Conservation (phyloP, 441 rosid genomes). For the Jatropha multifida region DNA sequence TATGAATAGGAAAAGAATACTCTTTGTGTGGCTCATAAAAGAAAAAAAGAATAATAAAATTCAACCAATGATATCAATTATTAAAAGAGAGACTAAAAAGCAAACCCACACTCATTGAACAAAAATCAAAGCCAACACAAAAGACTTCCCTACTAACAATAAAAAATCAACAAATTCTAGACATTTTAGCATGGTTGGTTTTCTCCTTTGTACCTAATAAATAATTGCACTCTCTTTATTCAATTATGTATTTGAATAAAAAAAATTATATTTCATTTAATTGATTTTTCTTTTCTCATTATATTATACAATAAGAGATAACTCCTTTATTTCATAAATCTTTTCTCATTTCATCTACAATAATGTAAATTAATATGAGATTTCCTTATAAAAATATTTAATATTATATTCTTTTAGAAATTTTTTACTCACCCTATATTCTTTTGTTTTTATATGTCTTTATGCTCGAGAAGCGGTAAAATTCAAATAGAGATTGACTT, state of each 20-base stretch:
- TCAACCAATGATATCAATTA: conserved; percentile 17
- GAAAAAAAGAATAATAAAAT: conserved; percentile 4
- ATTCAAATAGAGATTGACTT: too few relatives aligned
- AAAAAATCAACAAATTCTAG: conserved; percentile 18
- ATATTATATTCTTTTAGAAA: too few relatives aligned
- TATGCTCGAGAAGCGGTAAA: too few relatives aligned
- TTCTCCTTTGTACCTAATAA: conserved; percentile 3
- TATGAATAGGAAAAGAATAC: background rate
- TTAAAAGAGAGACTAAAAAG: conserved; percentile 30
- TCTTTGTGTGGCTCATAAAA: background rate
- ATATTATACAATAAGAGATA: too few relatives aligned
- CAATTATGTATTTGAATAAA: conserved; percentile 5
- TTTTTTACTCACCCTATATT: too few relatives aligned
- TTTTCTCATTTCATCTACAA: background rate
- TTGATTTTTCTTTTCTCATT: background rate
- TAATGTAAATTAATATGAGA: too few relatives aligned
- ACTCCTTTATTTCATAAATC: too few relatives aligned
- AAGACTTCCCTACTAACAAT: conserved; percentile 24
- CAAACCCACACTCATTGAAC: conserved; percentile 34
- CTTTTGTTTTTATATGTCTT: too few relatives aligned
- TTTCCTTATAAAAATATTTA: too few relatives aligned
- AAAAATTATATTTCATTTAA: background rate
- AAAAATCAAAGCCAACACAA: conserved; percentile 39
- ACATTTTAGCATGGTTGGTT: conserved; percentile 24
- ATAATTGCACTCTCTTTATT: background rate